A percentile compares a stretch with the other conserved stretches of the same genome.
These are phyloP conservation scores for Melocanna baccifera DNA, from an alignment of 176 grass and related monocot genomes.

Conservation along the genomic window DNA sequence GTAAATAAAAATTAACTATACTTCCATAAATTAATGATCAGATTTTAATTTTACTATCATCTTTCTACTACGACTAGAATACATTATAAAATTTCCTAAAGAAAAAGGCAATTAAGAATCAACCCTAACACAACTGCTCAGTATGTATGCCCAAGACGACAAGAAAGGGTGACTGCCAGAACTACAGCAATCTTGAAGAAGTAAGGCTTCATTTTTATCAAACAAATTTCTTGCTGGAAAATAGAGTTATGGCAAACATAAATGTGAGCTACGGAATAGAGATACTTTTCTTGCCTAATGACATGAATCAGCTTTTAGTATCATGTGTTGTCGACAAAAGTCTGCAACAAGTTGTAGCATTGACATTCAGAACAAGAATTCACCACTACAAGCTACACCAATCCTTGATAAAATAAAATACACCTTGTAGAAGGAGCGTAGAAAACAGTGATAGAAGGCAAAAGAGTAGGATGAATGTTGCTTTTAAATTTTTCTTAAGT, in stretches of 20 bases:
- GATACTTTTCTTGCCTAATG: not conserved
- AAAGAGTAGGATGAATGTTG: no score
- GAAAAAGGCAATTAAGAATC: not conserved
- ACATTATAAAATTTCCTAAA: no score
- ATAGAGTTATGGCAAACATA: not conserved
- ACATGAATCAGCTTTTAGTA: not conserved
- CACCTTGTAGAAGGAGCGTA: not conserved
- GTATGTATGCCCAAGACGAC: not conserved
- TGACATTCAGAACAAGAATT: not conserved
- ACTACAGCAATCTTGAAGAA: not conserved
- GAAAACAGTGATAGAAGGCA: not conserved
- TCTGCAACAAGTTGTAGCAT: not conserved
- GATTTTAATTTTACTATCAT: no score
- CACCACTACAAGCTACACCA: not conserved
- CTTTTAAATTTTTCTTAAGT: no score
- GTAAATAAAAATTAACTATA: no score
- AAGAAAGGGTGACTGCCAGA: not conserved
- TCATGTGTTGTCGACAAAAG: not conserved
- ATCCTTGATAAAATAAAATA: not conserved
- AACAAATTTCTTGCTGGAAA: not conserved
- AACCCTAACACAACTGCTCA: not conserved
- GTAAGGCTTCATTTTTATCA: not conserved
- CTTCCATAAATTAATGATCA: no score
- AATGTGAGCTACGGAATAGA: not conserved
- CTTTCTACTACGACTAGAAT: no score